Base-by-base conservation (phyloP, 148 eudicot species). In the Diospyros lotus region DNA sequence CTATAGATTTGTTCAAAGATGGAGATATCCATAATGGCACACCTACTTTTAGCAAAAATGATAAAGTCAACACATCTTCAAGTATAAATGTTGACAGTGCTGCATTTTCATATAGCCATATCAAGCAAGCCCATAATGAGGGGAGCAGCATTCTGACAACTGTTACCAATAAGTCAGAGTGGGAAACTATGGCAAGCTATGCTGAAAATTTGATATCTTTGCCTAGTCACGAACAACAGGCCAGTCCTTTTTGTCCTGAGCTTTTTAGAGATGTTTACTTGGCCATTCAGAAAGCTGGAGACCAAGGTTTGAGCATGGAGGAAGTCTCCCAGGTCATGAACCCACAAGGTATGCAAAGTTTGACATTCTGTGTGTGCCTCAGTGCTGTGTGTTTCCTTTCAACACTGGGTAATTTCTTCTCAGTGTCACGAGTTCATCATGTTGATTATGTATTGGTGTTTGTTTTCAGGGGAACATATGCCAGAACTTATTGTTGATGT, bases 261-360 rank as follows among this genome's bases (percentile, higher is more conserved):
- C 78, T 90, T 46, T 82, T 95, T 67, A 85, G 73, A 80, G 83
- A 79, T 75, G 80, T 83, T 40, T 83, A 84, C 80, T 82, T 73
- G 45, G 89, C 81, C 62, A 86, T 92, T 76, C 94, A 89, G 78
- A 88, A 90, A 74, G 87, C 97, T 77, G 97, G 97, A 79, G 98
- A 95, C 80, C 93, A 95, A 82, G 97, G 97, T 58, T 76, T 95
- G 85, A 85, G 82, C 86, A 86, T 92, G 82, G 84, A 77, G 76
- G 91, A 88, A 73, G 68, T 92, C 78, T 80, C 89, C 64, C 78
- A 86, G 80, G 71, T 81, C 76, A 65, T 82, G 68, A 85, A 85
- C 76, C 81, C 74, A 71, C 78, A 84, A 54, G 94, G 98, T 95
- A 82, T 73, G 74, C 51, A 18, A 75, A 59, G 41, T 41, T 63